Evolutionary conservation across 495 filamentous ascomycete genomes (phyloP), one percentile per base, ranked within the genome.

Genomic region (Penicillium pancosmium): DNA sequence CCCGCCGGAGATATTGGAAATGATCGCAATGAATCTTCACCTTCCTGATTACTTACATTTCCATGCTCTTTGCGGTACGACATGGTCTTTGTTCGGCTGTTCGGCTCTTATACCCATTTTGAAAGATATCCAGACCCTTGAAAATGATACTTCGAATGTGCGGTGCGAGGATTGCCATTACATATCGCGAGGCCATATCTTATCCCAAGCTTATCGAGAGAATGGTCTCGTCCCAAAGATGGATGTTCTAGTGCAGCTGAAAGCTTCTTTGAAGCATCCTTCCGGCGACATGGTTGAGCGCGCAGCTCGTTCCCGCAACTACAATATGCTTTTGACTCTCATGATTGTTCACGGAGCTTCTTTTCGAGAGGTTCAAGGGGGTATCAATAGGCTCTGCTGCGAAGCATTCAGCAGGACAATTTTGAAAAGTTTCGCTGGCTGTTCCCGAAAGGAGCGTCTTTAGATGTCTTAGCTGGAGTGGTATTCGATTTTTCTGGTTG

Each of bases 41-140:
- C 25, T 56, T 56, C 46, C n/a, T 40, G 55, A 56, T 56, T 56
- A 56, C 55, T 50, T 56, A 34, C 55, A 21, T 38, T 56, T 56
- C 55, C 21, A 47, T 50, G 46, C 46, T 35, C 19, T 56, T 56
- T 56, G 46, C 46, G 47, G 7, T 12, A 25, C 10, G 38, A 56
- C 46, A 40, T 56, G 55, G 55, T 1, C 1, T 2, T 2, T 18
- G 5, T 43, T 43, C n/a, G 1, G 40, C 1, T 1, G 3, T 5
- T 5, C 40, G 16, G n/a, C 40, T 43, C 40, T 43, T 43, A 43
- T 43, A 43, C 6, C 40, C 7, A 43, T 43, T 43, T 43, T 43
- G 40, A 5, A 43, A 43, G n/a, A 43, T 43, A 43, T 43, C 7
- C 40, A 43, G 1, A 8, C 40, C 1, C 7, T 43, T 1, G 19